Evolutionary conservation across 2,329 filamentous ascomycete species (phyloP), one percentile per base, ranked within the genome.

Genomic region (Exutisphaerella laricina): DNA sequence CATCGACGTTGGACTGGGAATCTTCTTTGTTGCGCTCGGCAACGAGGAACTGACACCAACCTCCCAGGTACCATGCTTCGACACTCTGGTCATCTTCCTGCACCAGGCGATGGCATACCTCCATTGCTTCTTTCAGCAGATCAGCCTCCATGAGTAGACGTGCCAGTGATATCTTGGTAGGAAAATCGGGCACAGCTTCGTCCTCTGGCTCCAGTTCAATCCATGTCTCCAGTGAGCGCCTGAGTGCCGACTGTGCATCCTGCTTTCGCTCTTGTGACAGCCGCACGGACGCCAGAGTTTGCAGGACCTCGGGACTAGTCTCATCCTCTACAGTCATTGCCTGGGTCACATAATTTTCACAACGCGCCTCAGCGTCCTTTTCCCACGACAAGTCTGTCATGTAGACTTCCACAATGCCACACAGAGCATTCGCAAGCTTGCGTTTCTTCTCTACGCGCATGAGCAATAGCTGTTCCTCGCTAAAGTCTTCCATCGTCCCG

Each of bases 1-100:
- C 44, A 14, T 49, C 46, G 12, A 57, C 45, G n/a, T 41, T 38
- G 6, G 38, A 36, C 13, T 54, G 49, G 20, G 37, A 43, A 20
- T 46, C 46, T 37, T 44, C 41, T 34, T 48, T 78, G 57, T 79
- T 70, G 71, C 83, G 85, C 63, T 85, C 78, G 8, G 84, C 85
- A 49, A 85, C 71, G 45, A 95, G 76, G 62, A 88, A 87, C 54
- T 94, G 74, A 56, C 88, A 89, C 86, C 90, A 97, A 3, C 92
- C 94, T 31, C 92, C 92, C 4, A 98, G 74, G 68, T 98, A 98
- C 88, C 89, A 96, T 13, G 87, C 85, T 67, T 98, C 92, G 14
- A 98, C 85, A 63, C 90, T 95, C 60, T 85, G 77, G 61, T 98
- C 94, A 54, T 98, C 90, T 62, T 98, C 92, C 25, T 78, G 73